Conservation (phyloP, 495 filamentous ascomycete species). For the Chlorociboria aeruginascens region DNA sequence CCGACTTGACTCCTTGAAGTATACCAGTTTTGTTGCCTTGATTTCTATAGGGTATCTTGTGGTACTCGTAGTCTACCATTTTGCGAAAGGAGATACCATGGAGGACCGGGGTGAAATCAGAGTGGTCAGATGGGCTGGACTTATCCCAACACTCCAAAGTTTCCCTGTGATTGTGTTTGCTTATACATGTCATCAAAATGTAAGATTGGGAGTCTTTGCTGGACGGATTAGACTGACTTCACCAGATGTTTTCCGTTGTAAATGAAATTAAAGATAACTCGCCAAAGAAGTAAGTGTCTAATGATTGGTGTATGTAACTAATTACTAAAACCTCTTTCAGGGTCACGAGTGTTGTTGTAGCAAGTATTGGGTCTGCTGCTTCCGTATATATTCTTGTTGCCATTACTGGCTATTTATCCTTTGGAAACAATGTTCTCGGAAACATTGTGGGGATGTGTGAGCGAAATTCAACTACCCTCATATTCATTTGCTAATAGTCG, state of each 20-base stretch:
- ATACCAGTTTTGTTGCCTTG: slow-evolving; percentile 86
- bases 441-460: slow-evolving; percentile 91
- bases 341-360: slow-evolving; percentile 65
- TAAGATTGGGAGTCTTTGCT: slow-evolving; percentile 26
- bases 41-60: slow-evolving; percentile 90
- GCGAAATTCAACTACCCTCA: slow-evolving; percentile 15
- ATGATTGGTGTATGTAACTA: neutral
- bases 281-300: slow-evolving; percentile 21
- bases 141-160: slow-evolving; percentile 66
- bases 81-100: slow-evolving; percentile 63
- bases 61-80: slow-evolving; percentile 84
- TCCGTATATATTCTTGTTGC: slow-evolving; percentile 81
- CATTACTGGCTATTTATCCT: slow-evolving; percentile 90
- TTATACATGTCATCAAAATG: slow-evolving; percentile 97
- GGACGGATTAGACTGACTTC: neutral
- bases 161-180: slow-evolving; percentile 95
- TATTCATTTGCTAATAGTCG: neutral
- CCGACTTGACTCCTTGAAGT: slow-evolving; percentile 88
- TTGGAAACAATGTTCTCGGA: slow-evolving; percentile 71
- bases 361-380: slow-evolving; percentile 73
- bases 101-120: slow-evolving; percentile 60
- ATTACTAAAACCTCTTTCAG: slow-evolving; percentile 29
- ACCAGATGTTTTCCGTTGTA: slow-evolving; percentile 93
- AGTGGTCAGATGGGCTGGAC: slow-evolving; percentile 63
- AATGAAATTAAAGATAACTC: slow-evolving; percentile 88